A percentile compares a stretch with the other conserved stretches of the same genome.
These are phyloP conservation scores for Anthoceros angustus DNA, from an alignment of 225 moss, liverwort and hornwort genomes.

Conservation along the genomic window DNA sequence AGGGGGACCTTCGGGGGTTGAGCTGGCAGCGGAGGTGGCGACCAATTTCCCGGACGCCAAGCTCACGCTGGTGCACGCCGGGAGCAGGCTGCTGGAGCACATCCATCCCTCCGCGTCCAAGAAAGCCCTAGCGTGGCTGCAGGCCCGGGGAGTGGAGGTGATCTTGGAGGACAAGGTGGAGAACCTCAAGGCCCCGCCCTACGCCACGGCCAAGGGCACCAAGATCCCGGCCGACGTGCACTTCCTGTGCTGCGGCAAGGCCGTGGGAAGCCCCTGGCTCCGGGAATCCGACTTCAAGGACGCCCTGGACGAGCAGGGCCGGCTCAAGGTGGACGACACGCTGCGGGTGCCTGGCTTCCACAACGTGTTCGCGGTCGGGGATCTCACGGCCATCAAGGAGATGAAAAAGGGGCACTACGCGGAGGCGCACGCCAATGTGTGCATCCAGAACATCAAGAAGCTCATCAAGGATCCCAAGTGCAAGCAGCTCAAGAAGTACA, in stretches of 20 bases:
- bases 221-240: constrained; percentile 45
- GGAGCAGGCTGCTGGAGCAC: constrained; percentile 38
- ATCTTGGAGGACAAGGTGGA: constrained; percentile 34
- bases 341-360: constrained; percentile 29
- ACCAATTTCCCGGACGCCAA: constrained; percentile 43
- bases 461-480: constrained; percentile 29
- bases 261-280: constrained; percentile 40
- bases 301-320: constrained; percentile 30
- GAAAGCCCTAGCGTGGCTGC: constrained; percentile 35
- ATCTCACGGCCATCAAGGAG: constrained; percentile 48
- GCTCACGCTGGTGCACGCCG: constrained; percentile 44
- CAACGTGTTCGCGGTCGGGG: constrained; percentile 57
- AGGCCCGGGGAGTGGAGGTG: constrained; percentile 33
- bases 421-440: constrained; percentile 21
- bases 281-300: constrained; percentile 24
- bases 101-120: constrained; percentile 27
- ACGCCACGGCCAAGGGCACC: constrained; percentile 30
- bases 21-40: constrained; percentile 44
- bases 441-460: constrained; percentile 39
- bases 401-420: constrained; percentile 56
- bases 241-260: constrained; percentile 46
- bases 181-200: constrained; percentile 22
- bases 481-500: constrained; percentile 24
- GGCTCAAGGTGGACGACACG: constrained; percentile 31
- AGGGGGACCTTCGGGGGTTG: constrained; percentile 64